A percentile compares a stretch with the other conserved stretches of the same genome.
These are phyloP conservation scores for Pythium graminicola DNA, from an alignment of 352 stramenopile genomes.

Conservation along the genomic window DNA sequence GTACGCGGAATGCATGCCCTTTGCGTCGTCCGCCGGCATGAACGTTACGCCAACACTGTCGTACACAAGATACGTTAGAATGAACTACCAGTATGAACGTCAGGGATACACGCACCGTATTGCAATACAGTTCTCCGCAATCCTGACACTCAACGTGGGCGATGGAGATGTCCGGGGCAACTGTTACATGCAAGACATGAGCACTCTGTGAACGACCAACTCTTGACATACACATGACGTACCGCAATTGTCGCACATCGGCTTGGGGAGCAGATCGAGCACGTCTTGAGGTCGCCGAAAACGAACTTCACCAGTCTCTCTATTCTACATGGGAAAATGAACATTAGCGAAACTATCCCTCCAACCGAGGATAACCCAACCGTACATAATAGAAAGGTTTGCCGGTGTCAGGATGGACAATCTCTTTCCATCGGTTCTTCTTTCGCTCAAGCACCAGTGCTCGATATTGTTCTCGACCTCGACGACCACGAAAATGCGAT, in stretches of 20 bases:
- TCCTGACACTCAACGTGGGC: conserved; percentile 82
- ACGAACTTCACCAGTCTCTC: conserved; percentile 88
- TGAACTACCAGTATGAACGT: background rate
- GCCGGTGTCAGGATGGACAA: conserved; percentile 70
- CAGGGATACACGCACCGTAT: conserved; percentile 30
- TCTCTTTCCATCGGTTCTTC: conserved; percentile 88
- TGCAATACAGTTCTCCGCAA: conserved; percentile 88
- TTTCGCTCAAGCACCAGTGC: conserved; percentile 45
- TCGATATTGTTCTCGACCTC: conserved; percentile 56
- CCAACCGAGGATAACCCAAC: too few species aligned
- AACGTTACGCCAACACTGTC: conserved; percentile 81
- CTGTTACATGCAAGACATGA: background rate
- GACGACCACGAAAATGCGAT: conserved; percentile 59
- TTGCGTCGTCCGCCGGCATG: conserved; percentile 77
- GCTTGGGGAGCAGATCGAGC: conserved; percentile 85
- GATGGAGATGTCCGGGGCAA: conserved; percentile 24
- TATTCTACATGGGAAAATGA: too few species aligned
- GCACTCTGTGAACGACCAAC: background rate
- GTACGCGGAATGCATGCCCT: conserved; percentile 73
- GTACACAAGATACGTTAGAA: background rate
- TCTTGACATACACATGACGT: background rate
- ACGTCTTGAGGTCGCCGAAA: conserved; percentile 88
- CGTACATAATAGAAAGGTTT: conserved; percentile 87
- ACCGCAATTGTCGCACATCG: conserved; percentile 88
- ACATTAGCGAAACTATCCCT: too few species aligned